Evolutionary conservation across 306 rosid species (phyloP).

Genomic region (Pterocarpus santalinus): DNA sequence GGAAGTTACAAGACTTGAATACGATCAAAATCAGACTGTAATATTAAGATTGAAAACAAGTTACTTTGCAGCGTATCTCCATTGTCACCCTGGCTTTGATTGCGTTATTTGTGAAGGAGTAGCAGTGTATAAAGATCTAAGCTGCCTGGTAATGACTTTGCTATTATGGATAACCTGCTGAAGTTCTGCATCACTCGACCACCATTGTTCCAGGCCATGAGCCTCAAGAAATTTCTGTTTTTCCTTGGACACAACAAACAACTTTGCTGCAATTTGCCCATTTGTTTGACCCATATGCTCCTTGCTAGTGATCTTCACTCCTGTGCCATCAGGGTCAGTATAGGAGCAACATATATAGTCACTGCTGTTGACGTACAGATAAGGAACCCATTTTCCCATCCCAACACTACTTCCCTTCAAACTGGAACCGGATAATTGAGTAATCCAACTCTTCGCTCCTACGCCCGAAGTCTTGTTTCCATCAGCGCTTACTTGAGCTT

Average conservation of each 20-base stretch:
- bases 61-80: conserved; percentile 11
- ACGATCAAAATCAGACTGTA: conserved; percentile 17
- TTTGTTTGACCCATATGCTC: conserved; percentile 56
- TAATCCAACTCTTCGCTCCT: conserved; percentile 64
- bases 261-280: conserved; percentile 72
- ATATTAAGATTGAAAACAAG: conserved; percentile 38
- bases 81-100: conserved; percentile 43
- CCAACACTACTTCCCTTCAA: conserved; percentile 55
- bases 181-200: conserved; percentile 93
- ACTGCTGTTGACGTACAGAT: conserved; percentile 88
- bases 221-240: conserved; percentile 94
- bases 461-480: conserved; percentile 43
- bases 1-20: conserved; percentile 1
- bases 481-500: conserved; percentile 50
- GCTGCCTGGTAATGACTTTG: conserved; percentile 85
- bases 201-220: conserved; percentile 97
- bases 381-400: conserved; percentile 81
- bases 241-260: conserved; percentile 88
- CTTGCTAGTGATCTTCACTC: conserved; percentile 53
- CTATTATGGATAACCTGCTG: conserved; percentile 79
- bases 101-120: conserved; percentile 58
- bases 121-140: conserved; percentile 70
- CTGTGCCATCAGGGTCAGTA: conserved; percentile 61
- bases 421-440: conserved; percentile 54
- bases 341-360: conserved; percentile 94